Base-by-base conservation (phyloP, 148 eudicot species). In the Hydrangea macrophylla region DNA sequence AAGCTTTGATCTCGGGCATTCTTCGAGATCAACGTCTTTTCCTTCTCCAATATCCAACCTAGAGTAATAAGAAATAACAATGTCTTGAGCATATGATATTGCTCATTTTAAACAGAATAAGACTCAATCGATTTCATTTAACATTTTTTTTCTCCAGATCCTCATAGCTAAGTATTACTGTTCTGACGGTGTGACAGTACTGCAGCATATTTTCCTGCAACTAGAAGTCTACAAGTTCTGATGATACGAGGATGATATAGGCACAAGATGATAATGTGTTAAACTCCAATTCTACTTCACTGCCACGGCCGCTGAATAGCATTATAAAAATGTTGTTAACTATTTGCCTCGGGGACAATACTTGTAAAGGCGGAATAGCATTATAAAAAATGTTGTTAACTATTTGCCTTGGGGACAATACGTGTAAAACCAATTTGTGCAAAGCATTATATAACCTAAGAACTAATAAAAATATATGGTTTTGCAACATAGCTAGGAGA, bases 1-100 rank as follows among this genome's bases (percentile, higher is more conserved):
- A 61, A 93, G 88, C 79, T 81, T 80, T 57, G 88, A 85, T 75
- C 95, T 83, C n/a, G 92, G 77, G 69, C 95, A 93, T 62, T 78
- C 84, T 72, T 81, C 55, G 6, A 88, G 90, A 50, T 93, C 92
- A 37, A 93, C 77, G 42, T 88, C 92, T 70, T 80, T 93, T 55
- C 98, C 98, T 33, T 88, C 89, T 72, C 98, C 96, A 58, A 90
- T 60, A 88, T 93, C 96, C 92, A 93, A 73, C 98, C 98, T 93
- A 76, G 60, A 55, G 57, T 40, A 60, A 50, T 64, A 5, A 60
- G 40, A 60, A 51, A 11, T 28, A 33, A 55, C 20, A 70, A 62
- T 36, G 60, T 39, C 55, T 7, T 50, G 17, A 35, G 36, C 44
- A 33, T 35, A 12, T 1, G 1, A n/a, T n/a, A n/a, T n/a, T n/a